These are phyloP conservation scores for Diaporthe sp. DNA, from an alignment of 2,329 filamentous ascomycete species.

Conservation along the genomic window DNA sequence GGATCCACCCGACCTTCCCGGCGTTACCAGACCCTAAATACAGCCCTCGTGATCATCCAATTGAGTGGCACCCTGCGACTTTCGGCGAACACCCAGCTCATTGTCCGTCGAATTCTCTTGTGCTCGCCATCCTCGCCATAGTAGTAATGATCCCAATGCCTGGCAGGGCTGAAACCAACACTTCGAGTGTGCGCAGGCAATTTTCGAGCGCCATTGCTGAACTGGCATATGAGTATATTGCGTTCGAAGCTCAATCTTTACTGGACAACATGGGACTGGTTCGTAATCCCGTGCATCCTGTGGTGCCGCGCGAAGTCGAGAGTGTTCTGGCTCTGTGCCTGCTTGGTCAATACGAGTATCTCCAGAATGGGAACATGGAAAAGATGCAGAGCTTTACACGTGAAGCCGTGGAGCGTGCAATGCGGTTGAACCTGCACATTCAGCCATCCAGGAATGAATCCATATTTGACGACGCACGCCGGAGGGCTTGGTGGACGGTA, in stretches of 20 bases:
- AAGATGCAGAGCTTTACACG: not conserved
- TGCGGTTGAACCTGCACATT: not conserved
- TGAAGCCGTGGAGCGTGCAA: not conserved
- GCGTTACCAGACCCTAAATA: not conserved
- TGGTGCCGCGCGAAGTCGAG: not conserved
- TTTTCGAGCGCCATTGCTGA: not conserved
- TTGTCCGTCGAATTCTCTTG: not conserved
- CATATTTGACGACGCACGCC: not conserved
- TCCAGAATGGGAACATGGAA: not conserved
- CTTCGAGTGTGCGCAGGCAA: not conserved
- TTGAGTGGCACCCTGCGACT: not conserved
- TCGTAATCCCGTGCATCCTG: not conserved
- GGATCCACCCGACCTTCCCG: not conserved
- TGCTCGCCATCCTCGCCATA: not conserved
- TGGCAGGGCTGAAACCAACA: not conserved
- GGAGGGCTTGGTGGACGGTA: conserved; percentile 1
- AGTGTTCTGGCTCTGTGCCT: not conserved
- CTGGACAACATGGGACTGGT: not conserved
- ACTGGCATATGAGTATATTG: not conserved
- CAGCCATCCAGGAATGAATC: not conserved
- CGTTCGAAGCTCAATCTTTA: not conserved
- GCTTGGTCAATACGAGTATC: not conserved
- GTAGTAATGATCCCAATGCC: not conserved
- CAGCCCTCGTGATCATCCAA: not conserved
- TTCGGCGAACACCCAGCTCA: not conserved